Evolutionary conservation across 495 filamentous ascomycete species (phyloP), one percentile per base, ranked within the genome.

Genomic region (Parmelia sp.): DNA sequence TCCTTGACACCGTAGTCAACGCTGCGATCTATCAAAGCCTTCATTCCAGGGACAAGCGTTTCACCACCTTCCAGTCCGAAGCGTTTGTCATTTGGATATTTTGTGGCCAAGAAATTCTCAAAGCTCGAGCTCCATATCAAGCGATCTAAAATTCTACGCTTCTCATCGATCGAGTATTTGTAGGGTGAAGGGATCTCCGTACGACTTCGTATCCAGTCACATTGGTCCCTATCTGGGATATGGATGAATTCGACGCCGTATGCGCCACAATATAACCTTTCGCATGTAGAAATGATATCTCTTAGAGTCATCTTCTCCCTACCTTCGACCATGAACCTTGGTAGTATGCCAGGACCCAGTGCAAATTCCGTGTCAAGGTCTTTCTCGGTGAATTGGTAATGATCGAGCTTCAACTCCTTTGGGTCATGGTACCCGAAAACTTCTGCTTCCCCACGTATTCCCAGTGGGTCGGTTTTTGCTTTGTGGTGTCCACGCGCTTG

Each of bases 21-120:
- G 71, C 92, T 96, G 69, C 94, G 88, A 75, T 98, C 94, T 60
- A 98, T 98, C 61, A 98, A 80, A 56, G 93, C 94, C 83, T 98
- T 98, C 94, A 98, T 98, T 77, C 94, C 94, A 36, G 94, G 94
- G 25, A 98, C 94, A 63, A 98, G 83, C 40, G 90, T 90, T 75
- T 97, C 95, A 71, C 92, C 96, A 70, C 94, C 94, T 78, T 98
- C 94, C 23, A 98, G 84, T 77, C 94, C 94, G 77, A 98, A 98
- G 69, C 94, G 88, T 84, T 98, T 98, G 81, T 98, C 94, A 77
- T 98, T 98, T 72, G 95, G 95, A 80, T 95, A 97, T 77, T 98
- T 98, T 61, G 90, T 96, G 37, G 93, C 85, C 65, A 95, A 77
- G 84, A 98, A 98, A 57, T 83, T 77, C 77, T 98, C 94, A 74